Conservation (phyloP, 2,329 filamentous ascomycete genomes). For the Aspergillus puulaauensis region DNA sequence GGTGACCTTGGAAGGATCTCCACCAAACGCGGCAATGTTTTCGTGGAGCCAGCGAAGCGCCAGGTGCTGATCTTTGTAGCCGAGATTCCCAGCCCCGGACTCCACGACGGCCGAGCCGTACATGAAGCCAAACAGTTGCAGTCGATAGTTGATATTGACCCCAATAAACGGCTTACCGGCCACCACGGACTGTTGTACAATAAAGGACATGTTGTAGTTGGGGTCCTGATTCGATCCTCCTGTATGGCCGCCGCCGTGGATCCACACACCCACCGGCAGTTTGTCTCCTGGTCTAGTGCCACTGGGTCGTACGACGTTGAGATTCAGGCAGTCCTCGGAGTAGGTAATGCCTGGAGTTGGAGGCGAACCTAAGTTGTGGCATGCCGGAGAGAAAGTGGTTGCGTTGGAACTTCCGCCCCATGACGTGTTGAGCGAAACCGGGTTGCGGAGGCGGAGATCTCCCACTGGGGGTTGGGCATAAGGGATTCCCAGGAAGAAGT, state of each 20-base stretch:
- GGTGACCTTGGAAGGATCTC: conserved; percentile 13
- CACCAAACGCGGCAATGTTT: conserved; percentile 6
- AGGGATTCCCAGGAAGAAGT: conserved; percentile 19
- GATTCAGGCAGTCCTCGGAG: conserved; percentile 22
- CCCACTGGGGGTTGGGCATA: conserved; percentile 16
- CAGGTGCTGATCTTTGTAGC: conserved; percentile 37
- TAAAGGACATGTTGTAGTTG: neutral
- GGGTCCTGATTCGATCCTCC: conserved; percentile 22
- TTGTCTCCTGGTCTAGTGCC: conserved; percentile 2
- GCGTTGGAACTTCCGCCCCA: neutral
- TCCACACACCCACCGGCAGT: conserved; percentile 10
- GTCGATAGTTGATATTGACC: conserved; percentile 53
- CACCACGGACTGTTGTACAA: conserved; percentile 38
- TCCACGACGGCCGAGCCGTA: conserved; percentile 31
- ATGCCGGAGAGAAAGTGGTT: neutral
- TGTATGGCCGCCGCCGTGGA: conserved; percentile 45
- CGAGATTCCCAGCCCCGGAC: conserved; percentile 27
- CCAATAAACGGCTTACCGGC: conserved; percentile 51
- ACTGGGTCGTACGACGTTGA: conserved; percentile 21
- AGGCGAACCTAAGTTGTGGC: neutral
- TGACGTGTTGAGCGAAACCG: neutral
- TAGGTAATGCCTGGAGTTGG: no score
- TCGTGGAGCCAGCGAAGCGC: conserved; percentile 9
- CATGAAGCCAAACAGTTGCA: conserved; percentile 52
- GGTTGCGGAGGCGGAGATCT: neutral